These are phyloP conservation scores for Kwoniella sp. DNA, from an alignment of 768 basidiomycete genomes.

Conservation along the genomic window DNA sequence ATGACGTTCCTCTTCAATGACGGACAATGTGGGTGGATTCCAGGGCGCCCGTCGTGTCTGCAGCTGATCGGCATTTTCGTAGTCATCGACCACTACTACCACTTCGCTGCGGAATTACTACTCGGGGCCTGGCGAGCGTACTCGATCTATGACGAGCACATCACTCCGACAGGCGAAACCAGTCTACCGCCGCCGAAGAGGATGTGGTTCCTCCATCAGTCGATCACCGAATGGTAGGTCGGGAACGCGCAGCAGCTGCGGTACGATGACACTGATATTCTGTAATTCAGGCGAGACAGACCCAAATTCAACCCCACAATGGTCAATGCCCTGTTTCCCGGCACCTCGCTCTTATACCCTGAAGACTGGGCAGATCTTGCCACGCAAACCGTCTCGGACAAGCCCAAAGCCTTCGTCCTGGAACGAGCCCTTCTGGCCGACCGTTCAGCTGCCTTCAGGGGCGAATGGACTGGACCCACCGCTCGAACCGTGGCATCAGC, in stretches of 20 bases:
- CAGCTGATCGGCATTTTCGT: neutral
- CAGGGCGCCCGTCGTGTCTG: too few relatives aligned
- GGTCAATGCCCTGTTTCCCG: slow-evolving; percentile 67
- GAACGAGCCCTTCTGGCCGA: slow-evolving; percentile 67
- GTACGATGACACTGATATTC: neutral
- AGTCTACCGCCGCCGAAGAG: slow-evolving; percentile 59
- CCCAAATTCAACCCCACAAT: slow-evolving; percentile 76
- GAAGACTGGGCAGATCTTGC: slow-evolving; percentile 70
- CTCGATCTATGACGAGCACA: slow-evolving; percentile 37
- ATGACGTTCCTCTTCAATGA: slow-evolving; percentile 56
- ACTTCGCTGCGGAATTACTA: slow-evolving; percentile 76
- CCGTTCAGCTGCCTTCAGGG: slow-evolving; percentile 71
- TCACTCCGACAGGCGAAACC: slow-evolving; percentile 49
- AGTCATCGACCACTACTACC: slow-evolving; percentile 80
- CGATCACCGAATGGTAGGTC: slow-evolving; percentile 39
- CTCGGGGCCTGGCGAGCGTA: slow-evolving; percentile 70
- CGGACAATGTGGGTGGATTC: slow-evolving; percentile 56
- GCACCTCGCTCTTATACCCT: slow-evolving; percentile 57
- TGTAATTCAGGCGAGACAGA: slow-evolving; percentile 63
- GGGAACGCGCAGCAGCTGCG: too few relatives aligned
- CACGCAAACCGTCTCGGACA: slow-evolving; percentile 30
- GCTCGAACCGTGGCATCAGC: slow-evolving; percentile 71
- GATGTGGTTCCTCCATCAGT: slow-evolving; percentile 61
- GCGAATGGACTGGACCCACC: slow-evolving; percentile 59
- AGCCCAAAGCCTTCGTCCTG: slow-evolving; percentile 61